These are phyloP conservation scores for Magnusiomyces magnusii DNA, from an alignment of 1,139 yeast species.

Conservation along the genomic window DNA sequence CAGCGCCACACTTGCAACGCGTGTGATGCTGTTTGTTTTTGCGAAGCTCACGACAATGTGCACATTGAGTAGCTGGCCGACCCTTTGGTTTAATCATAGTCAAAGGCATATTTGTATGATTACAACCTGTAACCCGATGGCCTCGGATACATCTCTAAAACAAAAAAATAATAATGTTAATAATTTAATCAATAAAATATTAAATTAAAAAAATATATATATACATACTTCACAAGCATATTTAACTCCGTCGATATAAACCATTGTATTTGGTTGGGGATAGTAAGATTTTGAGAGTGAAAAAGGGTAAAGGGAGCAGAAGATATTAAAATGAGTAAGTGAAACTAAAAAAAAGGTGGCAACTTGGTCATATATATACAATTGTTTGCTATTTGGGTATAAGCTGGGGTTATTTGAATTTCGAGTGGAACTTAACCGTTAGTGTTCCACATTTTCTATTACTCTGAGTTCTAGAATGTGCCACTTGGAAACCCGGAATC, in stretches of 20 bases:
- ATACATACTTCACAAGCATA: constrained; percentile 68
- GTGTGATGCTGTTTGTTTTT: constrained; percentile 63
- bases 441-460: neutral
- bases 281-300: neutral
- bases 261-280: constrained; percentile 45
- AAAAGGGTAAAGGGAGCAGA: neutral
- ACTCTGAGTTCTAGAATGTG: neutral
- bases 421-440: neutral
- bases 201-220: too few relatives aligned
- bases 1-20: constrained; percentile 61
- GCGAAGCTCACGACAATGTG: constrained; percentile 76
- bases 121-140: constrained; percentile 89
- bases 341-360: constrained; percentile 3
- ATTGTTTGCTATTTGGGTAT: neutral
- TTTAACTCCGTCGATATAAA: constrained; percentile 80
- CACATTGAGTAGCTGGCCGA: constrained; percentile 87
- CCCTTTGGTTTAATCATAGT: constrained; percentile 95
- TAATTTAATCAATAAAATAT: neutral
- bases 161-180: constrained; percentile 38
- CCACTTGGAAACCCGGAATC: neutral
- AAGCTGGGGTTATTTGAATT: neutral
- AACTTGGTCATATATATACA: neutral
- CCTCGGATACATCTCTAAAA: constrained; percentile 77
- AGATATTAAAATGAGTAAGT: neutral
- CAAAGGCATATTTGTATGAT: constrained; percentile 83